Evolutionary conservation across 805 yeast genomes (phyloP), one percentile per base, ranked within the genome.

Genomic region (Ogataea salicorniae): DNA sequence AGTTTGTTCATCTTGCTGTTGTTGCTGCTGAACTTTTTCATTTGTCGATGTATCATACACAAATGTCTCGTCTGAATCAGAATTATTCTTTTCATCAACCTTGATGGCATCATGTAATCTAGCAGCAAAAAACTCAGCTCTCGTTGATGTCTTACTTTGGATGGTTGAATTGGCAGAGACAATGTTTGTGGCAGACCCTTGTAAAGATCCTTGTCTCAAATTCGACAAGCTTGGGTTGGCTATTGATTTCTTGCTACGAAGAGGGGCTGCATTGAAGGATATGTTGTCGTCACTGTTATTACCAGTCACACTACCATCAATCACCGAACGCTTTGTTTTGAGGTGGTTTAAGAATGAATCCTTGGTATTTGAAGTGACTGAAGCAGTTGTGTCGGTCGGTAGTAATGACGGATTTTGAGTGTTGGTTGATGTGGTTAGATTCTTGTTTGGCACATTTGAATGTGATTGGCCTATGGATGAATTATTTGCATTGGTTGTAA

Each of bases 51-150:
- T 79, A 59, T 91, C 97, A 64, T 92, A 92, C n/a, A 92, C 97
- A 73, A 94, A 92, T 1, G 96, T 89, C 64, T 94, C 99, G 56
- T 91, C 96, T 23, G 90, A 81, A 63, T 91, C 97, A 34, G 91
- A 83, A 16, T 57, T 55, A 34, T 59, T 58, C 37, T 86, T 81
- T 51, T 86, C 88, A 39, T 81, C 91, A 57, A 89, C 96, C 53
- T 86, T 95, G 4, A 92, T 95, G 1, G 98, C 98, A 47, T 89
- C 84, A 8, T 97, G 98, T 51, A 94, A 73, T 57, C 85, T 87
- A 0, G 98, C 97, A 9, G 97, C 98, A 66, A 94, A 94, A 50
- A 89, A 80, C 60, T 91, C 98, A 0, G 97, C 94, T 60, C 90
- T 78, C 7, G 95, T 81, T 4, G 88, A 77, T 6, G 68, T 67